Evolutionary conservation across 1,139 yeast genomes (phyloP).

Genomic region (Maudiozyma humilis): DNA sequence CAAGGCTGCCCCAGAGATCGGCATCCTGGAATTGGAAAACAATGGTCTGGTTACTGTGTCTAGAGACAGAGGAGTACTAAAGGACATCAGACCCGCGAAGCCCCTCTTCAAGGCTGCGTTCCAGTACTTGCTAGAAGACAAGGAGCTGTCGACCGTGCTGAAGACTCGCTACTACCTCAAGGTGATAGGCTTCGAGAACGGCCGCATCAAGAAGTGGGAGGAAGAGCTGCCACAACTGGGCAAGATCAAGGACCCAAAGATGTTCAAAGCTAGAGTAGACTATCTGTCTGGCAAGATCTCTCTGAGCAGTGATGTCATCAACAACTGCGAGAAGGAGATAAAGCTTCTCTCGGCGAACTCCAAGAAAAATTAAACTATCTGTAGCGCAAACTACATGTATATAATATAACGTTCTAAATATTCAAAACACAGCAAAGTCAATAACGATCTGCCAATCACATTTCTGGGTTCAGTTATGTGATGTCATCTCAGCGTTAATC

Average conservation of each 20-base stretch:
- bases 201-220: conserved; percentile 57
- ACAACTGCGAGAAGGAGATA: conserved; percentile 37
- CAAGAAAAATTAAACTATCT: neutral
- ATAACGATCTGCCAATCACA: too few relatives aligned
- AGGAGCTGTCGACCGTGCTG: conserved; percentile 48
- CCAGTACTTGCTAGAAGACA: conserved; percentile 50
- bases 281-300: conserved; percentile 62
- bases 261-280: conserved; percentile 52
- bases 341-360: conserved; percentile 23
- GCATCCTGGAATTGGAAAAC: conserved; percentile 66
- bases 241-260: conserved; percentile 40
- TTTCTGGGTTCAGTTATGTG: too few relatives aligned
- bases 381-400: too few relatives aligned
- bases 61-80: conserved; percentile 68
- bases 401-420: too few relatives aligned
- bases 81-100: conserved; percentile 64
- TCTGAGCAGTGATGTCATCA: conserved; percentile 43
- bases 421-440: too few relatives aligned
- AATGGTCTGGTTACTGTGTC: conserved; percentile 63
- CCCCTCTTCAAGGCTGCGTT: conserved; percentile 84
- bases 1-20: conserved; percentile 46
- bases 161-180: conserved; percentile 54
- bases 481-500: too few relatives aligned
- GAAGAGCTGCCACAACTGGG: conserved; percentile 59
- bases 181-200: conserved; percentile 52